Base-by-base conservation (phyloP, 495 filamentous ascomycete species). In the Aspergillus cavernicola region DNA sequence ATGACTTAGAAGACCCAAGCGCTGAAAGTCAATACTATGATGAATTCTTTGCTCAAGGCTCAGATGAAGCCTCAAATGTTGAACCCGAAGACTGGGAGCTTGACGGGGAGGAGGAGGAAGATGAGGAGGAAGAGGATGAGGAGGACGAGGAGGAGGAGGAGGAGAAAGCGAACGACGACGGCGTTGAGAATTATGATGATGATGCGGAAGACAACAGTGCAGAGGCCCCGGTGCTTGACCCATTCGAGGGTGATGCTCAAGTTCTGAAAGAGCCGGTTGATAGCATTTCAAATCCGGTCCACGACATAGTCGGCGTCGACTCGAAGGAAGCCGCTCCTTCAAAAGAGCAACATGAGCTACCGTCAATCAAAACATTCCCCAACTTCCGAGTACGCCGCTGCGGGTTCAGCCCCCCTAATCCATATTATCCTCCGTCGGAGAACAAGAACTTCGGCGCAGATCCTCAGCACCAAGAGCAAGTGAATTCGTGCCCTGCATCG, bases 51-150 rank as follows among this genome's bases (percentile, higher is more conserved):
- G n/a, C 24, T 26, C 28, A 42, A n/a, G 38, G 46, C 9, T 36
- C 48, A 28, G 39, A 54, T 15, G 33, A 54, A 24, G 18, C 15
- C 16, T 44, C 32, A 11, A 22, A 47, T 28, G 38, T 11, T 37
- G 56, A 38, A 15, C 47, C 53, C 16, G 48, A 52, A 12, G 44
- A 38, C 15, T 61, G 50, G 53, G 50, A 39, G 13, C 28, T 50
- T 4, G 50, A 47, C 1, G 52, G 47, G 0, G 59, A 58, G 8
- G 38, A 13, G n/a, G 47, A 29, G 4, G 52, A 35, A 22, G 48
- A 28, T 1, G 44, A 53, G 9, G 60, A 62, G 8, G 45, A 51
- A 16, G 40, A 28, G 16, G 48, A 48, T 13, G 50, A 44, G 8
- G 48, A 19, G 10, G 46, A 26, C 0, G 28, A 55, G 6, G 57